A percentile compares a stretch with the other conserved stretches of the same genome.
phyloP scores from a whole-genome alignment of 805 yeast species.

The Hanseniaspora singularis region DNA sequence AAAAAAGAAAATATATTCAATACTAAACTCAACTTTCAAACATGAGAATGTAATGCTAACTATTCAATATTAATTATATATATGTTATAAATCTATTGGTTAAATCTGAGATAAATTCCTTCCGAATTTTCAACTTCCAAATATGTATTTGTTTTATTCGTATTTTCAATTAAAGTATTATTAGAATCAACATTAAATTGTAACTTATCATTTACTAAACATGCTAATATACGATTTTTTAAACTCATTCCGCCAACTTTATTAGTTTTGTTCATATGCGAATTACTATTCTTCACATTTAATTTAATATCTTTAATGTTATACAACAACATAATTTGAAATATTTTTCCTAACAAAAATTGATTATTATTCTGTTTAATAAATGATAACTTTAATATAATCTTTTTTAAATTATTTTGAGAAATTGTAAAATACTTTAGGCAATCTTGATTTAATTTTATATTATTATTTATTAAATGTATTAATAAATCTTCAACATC shows the following conservation, averaged over 20 bases:
- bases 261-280: not conserved
- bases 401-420: conserved; percentile 8
- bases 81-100: not conserved
- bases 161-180: no score
- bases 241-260: conserved; percentile 5
- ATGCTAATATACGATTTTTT: conserved; percentile 9
- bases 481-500: not conserved
- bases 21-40: not conserved
- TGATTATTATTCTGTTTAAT: conserved; percentile 7
- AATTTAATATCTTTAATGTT: conserved; percentile 13
- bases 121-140: no score
- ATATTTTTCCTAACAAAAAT: not conserved
- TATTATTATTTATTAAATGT: conserved; percentile 8
- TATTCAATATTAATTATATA: not conserved
- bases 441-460: conserved; percentile 1
- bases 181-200: not conserved
- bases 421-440: conserved; percentile 10
- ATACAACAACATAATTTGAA: conserved; percentile 10
- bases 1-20: conserved; percentile 4
- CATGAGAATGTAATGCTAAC: conserved; percentile 5
- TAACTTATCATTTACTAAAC: conserved; percentile 9
- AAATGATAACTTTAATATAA: conserved; percentile 5
- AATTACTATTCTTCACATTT: conserved; percentile 4
- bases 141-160: no score
- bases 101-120: no score